Conservation (phyloP, 2,329 filamentous ascomycete genomes). For the Penicillium polonicum region DNA sequence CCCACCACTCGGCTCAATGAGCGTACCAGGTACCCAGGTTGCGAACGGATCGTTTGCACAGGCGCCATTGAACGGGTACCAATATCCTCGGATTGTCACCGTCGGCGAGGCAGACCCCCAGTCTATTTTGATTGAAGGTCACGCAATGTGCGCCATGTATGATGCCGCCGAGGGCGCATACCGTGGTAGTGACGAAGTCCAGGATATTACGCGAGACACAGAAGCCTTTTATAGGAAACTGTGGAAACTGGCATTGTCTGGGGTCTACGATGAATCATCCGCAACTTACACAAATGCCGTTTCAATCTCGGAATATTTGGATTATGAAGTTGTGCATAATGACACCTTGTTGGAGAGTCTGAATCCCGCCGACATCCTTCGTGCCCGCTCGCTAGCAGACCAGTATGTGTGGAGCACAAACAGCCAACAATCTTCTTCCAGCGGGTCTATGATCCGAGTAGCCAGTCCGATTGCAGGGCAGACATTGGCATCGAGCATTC, state of each 20-base stretch:
- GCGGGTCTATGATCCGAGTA: constrained; percentile 24
- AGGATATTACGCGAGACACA: constrained; percentile 38
- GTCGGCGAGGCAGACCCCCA: constrained; percentile 48
- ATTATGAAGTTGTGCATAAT: constrained; percentile 56
- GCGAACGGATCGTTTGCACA: constrained; percentile 51
- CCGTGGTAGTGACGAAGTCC: constrained; percentile 42
- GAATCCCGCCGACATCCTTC: constrained; percentile 31
- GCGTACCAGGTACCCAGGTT: constrained; percentile 38
- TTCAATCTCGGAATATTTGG: constrained; percentile 56
- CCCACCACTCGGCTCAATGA: constrained; percentile 47
- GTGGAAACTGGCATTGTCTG: constrained; percentile 45
- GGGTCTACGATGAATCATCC: constrained; percentile 37
- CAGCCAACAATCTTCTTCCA: constrained; percentile 44
- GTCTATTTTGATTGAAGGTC: constrained; percentile 52
- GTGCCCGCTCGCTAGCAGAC: constrained; percentile 49
- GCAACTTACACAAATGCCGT: constrained; percentile 55
- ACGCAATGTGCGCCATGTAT: constrained; percentile 45
- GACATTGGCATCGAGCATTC: constrained; percentile 42
- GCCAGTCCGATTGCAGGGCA: constrained; percentile 45
- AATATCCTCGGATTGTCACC: constrained; percentile 54
- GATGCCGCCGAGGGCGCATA: constrained; percentile 42
- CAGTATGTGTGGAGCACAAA: constrained; percentile 50
- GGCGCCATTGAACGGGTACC: constrained; percentile 56
- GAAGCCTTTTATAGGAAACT: constrained; percentile 50
- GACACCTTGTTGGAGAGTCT: constrained; percentile 37